Evolutionary conservation across 345 rosid genomes (phyloP), one percentile per base, ranked within the genome.

Genomic region (Cochlearia excelsa): DNA sequence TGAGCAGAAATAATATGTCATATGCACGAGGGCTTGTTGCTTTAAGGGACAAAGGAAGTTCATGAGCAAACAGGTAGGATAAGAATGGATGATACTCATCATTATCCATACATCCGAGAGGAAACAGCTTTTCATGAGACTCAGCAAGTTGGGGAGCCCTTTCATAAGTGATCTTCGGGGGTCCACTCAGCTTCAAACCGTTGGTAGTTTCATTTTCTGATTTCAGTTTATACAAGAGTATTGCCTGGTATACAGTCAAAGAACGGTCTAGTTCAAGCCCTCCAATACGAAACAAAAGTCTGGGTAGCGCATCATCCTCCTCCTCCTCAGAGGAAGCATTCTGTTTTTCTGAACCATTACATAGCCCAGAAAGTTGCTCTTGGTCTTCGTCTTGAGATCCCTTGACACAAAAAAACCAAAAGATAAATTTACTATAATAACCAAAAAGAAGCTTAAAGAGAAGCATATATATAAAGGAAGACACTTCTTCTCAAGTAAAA

Each of bases 231-330:
- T 81, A 89, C 63, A 75, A 87, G 70, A 92, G 81, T 66, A 92
- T 74, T 54, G 86, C 91, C 73, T 92, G 98, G 75, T 83, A 92
- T 26, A 92, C 52, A 9, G 95, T 78, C 72, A 74, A 59, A 27
- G 75, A 79, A 28, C 53, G 76, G 58, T 84, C 81, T 53, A 92
- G 66, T 65, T 73, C 78, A 69, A 72, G 66, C 27, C 93, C 98
- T 43, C 76, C 90, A 29, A 92, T 75, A 72, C 74, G 83, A 77
- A 92, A 79, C 64, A 68, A 51, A 68, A 92, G 79, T 55, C 78
- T 82, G 7, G 81, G 73, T 6, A 54, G 59, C 49, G 57, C 57
- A 67, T 59, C 71, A 37, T 66, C 82, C 62, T 29, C 46, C 62
- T 66, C 82, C 62, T 29, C 46, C 62, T 64, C 61, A 70, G 81